These are phyloP conservation scores for Annulohypoxylon nitens DNA, from an alignment of 495 filamentous ascomycete species.

Conservation along the genomic window DNA sequence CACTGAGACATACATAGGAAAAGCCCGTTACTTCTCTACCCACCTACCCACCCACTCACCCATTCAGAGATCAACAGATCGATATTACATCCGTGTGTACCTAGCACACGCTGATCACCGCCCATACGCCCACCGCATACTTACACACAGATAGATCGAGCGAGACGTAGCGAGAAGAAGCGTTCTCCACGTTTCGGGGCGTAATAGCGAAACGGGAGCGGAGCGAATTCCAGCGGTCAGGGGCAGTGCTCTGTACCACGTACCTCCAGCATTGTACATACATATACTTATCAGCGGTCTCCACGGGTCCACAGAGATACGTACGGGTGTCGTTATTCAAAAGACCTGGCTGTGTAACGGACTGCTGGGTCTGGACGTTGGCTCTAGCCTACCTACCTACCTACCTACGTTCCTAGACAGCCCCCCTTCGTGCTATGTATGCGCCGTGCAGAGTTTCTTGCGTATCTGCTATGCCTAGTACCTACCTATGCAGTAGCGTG, in stretches of 20 bases:
- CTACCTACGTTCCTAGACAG: neutral
- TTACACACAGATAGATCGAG: neutral
- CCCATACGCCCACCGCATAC: neutral
- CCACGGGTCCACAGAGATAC: constrained; percentile 29
- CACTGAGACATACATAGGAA: neutral
- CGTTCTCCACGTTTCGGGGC: constrained; percentile 36
- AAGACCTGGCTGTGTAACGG: constrained; percentile 17
- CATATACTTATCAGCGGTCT: neutral
- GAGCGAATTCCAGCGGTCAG: constrained; percentile 32
- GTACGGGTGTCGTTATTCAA: constrained; percentile 17
- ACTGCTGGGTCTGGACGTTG: neutral
- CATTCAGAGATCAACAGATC: neutral
- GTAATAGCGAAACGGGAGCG: constrained; percentile 33
- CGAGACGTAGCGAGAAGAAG: neutral
- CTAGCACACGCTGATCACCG: neutral
- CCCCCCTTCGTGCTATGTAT: neutral
- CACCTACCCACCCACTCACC: neutral
- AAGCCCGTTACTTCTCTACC: neutral
- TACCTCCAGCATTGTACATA: neutral
- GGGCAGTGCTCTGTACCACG: constrained; percentile 33
- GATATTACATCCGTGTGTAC: neutral
- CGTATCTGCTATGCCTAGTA: neutral
- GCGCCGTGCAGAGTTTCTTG: neutral
- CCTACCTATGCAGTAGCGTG: neutral
- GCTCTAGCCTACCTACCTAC: neutral